Base-by-base conservation (phyloP, 257 asterid species). In the Penstemon eatonii region DNA sequence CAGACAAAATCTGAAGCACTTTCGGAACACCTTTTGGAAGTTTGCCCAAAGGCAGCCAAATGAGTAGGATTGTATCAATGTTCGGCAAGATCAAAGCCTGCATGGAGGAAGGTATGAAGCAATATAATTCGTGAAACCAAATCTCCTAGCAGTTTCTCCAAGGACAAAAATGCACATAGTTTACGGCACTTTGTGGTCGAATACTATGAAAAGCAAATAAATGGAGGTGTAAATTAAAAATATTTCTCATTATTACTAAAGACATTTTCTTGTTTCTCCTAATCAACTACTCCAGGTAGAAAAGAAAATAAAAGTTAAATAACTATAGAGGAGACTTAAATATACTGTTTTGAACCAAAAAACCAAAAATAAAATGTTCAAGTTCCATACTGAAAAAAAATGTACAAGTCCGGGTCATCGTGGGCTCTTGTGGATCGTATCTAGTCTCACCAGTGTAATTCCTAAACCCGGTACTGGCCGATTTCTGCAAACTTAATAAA, bases 21-120 rank as follows among this genome's bases (percentile, higher is more conserved):
- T 56, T 25, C 41, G 40, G 66, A 75, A 47, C 72, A 33, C 65
- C 60, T 72, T 77, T 73, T 4, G 3, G 41, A 65, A 41, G 67
- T 50, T 64, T 60, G 2, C 38, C 66, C 50, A 46, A 61, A 51
- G 25, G 51, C 52, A 66, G 70, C 53, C 60, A 19, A 60, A 56
- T 58, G 60, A 63, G 66, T 70, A 52, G 56, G 42, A 50, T 65
- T 62, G 61, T 39, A 41, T 59, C 75, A 59, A 69, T 6, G 53
- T 41, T 54, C 81, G 60, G 66, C 76, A 61, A 59, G 7, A 56
- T 42, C 56, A 63, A 56, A 56, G 61, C 60, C 39, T 53, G 43
- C 33, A 7, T n/a, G 41, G 2, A 25, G 33, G 33, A 25, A 25
- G 33, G 33, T 25, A 25, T 25, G 33, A 25, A 25, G 33, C 33